Base-by-base conservation (phyloP, 2,329 filamentous ascomycete species). In the Phialophora chinensis region DNA sequence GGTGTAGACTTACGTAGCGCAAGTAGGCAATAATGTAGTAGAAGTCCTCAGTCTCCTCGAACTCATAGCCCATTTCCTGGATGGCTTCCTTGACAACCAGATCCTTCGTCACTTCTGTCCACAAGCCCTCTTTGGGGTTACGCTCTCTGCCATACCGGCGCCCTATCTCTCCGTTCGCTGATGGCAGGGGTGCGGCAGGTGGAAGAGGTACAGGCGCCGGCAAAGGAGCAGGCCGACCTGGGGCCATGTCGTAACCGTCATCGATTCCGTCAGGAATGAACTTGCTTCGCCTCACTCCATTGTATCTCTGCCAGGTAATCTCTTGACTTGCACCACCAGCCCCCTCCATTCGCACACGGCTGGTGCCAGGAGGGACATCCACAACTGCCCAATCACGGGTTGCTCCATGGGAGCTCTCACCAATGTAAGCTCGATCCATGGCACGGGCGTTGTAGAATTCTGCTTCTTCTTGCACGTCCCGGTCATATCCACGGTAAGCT, bases 41-140 rank as follows among this genome's bases (percentile, higher is more conserved):
- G 79, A 92, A 96, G 69, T 86, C 87, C 62, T 92, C 90, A 0
- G 92, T 95, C 83, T 98, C 93, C 76, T 97, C 92, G 75, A 89
- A 98, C 67, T 91, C 88, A 78, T 97, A 98, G 2, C 92, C 92
- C 75, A 89, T 81, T 73, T 90, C 84, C 72, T 96, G 90, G 70
- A 98, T 91, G 20, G 95, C 95, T 76, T 97, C 93, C 60, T 90
- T 88, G 66, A 90, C 84, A 17, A 98, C 92, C 42, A 98, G 80
- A 72, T 97, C 93, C 80, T 96, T 97, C 54, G 94, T 96, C 73
- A 99, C 92, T 79, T 98, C 95, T 0, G 95, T 99, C 94, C 94
- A 98, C 82, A 96, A 91, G 66, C 90, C 87, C 63, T 86, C 85
- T 42, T 73, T 75, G 31, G 74, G 75, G 52, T 79, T 74, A 44